These are phyloP conservation scores for Neophaeococcomyces aloes DNA, from an alignment of 2,329 filamentous ascomycete species.

Conservation along the genomic window DNA sequence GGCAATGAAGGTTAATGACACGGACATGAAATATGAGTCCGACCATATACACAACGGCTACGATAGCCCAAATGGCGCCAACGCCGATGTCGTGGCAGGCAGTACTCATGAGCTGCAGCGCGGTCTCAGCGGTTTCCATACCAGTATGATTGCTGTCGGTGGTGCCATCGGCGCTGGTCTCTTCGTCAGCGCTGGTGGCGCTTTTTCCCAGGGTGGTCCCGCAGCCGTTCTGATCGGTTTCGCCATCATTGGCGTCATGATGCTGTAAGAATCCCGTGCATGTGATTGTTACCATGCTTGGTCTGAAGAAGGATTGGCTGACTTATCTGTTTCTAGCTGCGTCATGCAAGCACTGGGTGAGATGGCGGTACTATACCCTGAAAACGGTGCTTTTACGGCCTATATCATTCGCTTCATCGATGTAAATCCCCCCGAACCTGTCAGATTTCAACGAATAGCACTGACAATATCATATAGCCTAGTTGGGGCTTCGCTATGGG, in stretches of 20 bases:
- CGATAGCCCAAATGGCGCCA: no score
- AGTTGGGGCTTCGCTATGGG: conserved; percentile 69
- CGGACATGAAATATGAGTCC: no score
- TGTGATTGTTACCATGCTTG: no score
- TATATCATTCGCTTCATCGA: conserved; percentile 92
- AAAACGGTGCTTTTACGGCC: conserved; percentile 81
- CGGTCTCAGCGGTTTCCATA: no score
- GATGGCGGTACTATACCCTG: conserved; percentile 78
- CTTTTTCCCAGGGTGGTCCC: conserved; percentile 29
- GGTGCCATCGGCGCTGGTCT: conserved; percentile 30
- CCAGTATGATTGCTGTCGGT: conserved; percentile 38
- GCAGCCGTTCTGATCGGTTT: conserved; percentile 63
- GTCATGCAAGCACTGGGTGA: conserved; percentile 87
- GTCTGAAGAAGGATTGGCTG: no score
- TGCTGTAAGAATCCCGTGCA: no score
- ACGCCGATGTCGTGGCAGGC: no score
- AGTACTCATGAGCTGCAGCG: no score
- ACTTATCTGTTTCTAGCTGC: no score
- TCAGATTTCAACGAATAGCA: no score
- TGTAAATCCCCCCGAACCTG: conserved; percentile 89
- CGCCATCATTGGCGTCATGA: conserved; percentile 67
- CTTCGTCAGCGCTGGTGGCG: conserved; percentile 31
- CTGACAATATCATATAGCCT: not conserved
- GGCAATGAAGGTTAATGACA: no score
- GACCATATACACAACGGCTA: no score